A percentile compares a stretch with the other conserved stretches of the same genome.
Evolutionary conservation across 129 eudicot species (phyloP).

Genomic region (Flaveria sonorensis): DNA sequence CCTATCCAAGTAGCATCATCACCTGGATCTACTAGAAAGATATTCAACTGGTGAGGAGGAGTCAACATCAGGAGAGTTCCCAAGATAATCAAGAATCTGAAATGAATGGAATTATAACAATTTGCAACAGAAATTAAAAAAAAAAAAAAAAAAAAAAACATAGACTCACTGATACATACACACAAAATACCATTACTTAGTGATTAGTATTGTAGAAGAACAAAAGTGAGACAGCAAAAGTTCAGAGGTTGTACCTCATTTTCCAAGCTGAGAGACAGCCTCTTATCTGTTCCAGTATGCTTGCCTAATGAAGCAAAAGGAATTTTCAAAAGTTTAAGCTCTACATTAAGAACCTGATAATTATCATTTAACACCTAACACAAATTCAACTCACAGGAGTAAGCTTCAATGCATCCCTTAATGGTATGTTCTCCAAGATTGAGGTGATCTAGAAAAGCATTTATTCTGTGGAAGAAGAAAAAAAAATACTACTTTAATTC

Average conservation of each 20-base stretch:
- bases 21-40: conserved; percentile 78
- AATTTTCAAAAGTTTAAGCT: not conserved
- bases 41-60: conserved; percentile 70
- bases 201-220: not conserved
- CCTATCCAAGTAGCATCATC: conserved; percentile 10
- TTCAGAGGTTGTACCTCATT: conserved; percentile 53
- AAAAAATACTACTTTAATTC: not conserved
- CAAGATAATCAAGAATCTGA: conserved; percentile 85
- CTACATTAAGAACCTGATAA: not conserved
- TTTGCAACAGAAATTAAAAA: not conserved
- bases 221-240: conserved; percentile 8
- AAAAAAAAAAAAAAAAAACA: too few relatives aligned
- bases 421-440: conserved; percentile 92
- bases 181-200: not conserved
- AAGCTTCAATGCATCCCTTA: conserved; percentile 90
- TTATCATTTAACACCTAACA: not conserved
- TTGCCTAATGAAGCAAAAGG: conserved; percentile 53
- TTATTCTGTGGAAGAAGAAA: conserved; percentile 53
- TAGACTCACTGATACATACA: not conserved
- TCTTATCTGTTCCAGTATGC: conserved; percentile 81
- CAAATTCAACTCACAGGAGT: conserved; percentile 70
- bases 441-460: conserved; percentile 64
- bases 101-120: conserved; percentile 9
- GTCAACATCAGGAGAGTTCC: conserved; percentile 69
- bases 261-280: conserved; percentile 86